phyloP scores from a whole-genome alignment of 2,329 filamentous ascomycete species.

The Didymella sp. region DNA sequence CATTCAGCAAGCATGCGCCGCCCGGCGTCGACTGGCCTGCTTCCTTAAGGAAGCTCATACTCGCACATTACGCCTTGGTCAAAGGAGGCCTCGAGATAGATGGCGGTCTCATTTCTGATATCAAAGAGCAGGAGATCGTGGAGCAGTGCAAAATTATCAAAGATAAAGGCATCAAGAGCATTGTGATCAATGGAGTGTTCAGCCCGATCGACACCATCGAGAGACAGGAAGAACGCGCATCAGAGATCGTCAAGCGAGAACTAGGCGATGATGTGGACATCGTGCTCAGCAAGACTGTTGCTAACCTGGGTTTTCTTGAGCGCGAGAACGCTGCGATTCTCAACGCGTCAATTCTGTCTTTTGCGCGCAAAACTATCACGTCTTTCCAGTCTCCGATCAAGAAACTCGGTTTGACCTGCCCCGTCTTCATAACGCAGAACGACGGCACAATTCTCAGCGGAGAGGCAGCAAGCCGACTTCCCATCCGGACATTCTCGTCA shows the following conservation, averaged over 20 bases:
- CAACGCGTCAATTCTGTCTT: constrained; percentile 57
- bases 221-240: constrained; percentile 60
- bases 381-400: constrained; percentile 57
- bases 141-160: constrained; percentile 55
- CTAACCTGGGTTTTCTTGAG: constrained; percentile 59
- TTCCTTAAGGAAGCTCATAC: constrained; percentile 54
- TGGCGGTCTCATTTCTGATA: constrained; percentile 54
- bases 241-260: constrained; percentile 57
- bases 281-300: constrained; percentile 60
- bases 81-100: constrained; percentile 61
- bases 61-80: constrained; percentile 55
- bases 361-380: constrained; percentile 55
- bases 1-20: constrained; percentile 58
- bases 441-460: constrained; percentile 60
- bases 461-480: constrained; percentile 55
- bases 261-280: constrained; percentile 56
- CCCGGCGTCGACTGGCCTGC: constrained; percentile 60
- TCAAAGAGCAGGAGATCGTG: constrained; percentile 56
- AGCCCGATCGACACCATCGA: constrained; percentile 63
- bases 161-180: constrained; percentile 52
- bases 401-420: constrained; percentile 55
- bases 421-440: constrained; percentile 61
- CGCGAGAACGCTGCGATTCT: constrained; percentile 60
- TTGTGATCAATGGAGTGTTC: constrained; percentile 66
- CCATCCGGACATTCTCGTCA: constrained; percentile 60